Base-by-base conservation (phyloP, 768 basidiomycete genomes). In the Russula olivacea region DNA sequence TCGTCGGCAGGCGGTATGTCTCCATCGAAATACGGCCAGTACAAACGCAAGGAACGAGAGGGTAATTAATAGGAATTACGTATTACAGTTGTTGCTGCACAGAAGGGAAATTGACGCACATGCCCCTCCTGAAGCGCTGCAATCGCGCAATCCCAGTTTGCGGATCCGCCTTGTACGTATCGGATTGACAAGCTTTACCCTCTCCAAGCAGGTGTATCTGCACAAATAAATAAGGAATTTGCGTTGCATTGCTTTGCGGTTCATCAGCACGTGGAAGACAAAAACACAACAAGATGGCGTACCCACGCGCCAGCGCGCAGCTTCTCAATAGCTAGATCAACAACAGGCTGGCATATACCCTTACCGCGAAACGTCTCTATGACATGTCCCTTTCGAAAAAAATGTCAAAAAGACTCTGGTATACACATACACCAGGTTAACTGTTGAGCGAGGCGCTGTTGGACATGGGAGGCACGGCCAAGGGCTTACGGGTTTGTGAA, bases 361-460 rank as follows among this genome's bases (percentile, higher is more conserved):
- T 81, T 80, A n/a, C 95, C 95, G 53, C 95, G 81, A 71, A 93
- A 86, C 0, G 93, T 97, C 74, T 98, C 93, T 59, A 97, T 79
- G 23, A 93, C 28, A 2, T 4, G 28, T 28, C 28, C 28, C 28
- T 28, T 28, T 28, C 28, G 28, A 28, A 28, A 28, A 28, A 28
- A n/a, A n/a, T n/a, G n/a, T n/a, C n/a, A n/a, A n/a, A n/a, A 28
- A 28, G 28, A 28, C 4, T 28, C 28, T 28, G 28, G 28, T 28
- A 28, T 28, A 28, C 28, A 2, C 4, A 4, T 28, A 28, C 4
- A 28, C 28, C n/a, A n/a, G n/a, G n/a, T n/a, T n/a, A n/a, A n/a
- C 4, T 4, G 28, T 28, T 81, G 72, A 58, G 69, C 66, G 55
- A 60, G 64, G 50, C 40, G 55, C 40, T 59, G n/a, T 34, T 17